These are phyloP conservation scores for Termitomyces titanicus DNA, from an alignment of 768 basidiomycete genomes.

Conservation along the genomic window DNA sequence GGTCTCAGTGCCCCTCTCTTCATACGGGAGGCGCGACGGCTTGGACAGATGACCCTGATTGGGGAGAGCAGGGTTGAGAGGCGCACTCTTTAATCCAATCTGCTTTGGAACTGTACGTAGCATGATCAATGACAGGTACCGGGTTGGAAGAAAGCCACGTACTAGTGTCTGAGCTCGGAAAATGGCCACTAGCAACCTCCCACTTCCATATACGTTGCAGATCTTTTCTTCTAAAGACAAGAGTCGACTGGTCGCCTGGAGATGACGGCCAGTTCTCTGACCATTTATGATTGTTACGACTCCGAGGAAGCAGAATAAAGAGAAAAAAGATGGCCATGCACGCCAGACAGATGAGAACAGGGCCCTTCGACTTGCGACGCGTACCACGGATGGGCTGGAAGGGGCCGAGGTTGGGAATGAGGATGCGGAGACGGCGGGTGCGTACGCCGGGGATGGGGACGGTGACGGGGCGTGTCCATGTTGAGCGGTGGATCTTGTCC, in stretches of 20 bases:
- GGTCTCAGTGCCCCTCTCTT: conserved; percentile 43
- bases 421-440: conserved; percentile 54
- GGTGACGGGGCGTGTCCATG: conserved; percentile 54
- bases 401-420: conserved; percentile 49
- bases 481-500: conserved; percentile 37
- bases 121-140: conserved; percentile 1
- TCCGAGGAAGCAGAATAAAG: conserved; percentile 40
- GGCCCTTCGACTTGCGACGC: conserved; percentile 50
- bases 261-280: conserved; percentile 32
- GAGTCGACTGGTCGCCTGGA: conserved; percentile 50
- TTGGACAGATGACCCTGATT: conserved; percentile 39
- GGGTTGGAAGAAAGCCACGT: conserved; percentile 24
- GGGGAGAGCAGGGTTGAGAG: conserved; percentile 67
- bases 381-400: conserved; percentile 40
- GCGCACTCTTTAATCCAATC: conserved; percentile 51
- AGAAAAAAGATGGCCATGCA: conserved; percentile 49
- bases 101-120: conserved; percentile 52
- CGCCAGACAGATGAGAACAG: conserved; percentile 48
- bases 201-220: conserved; percentile 88
- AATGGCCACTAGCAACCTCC: conserved; percentile 90
- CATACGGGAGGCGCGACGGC: conserved; percentile 47
- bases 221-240: conserved; percentile 68
- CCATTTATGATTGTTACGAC: conserved; percentile 40
- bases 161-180: conserved; percentile 72
- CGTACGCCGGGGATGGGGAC: conserved; percentile 56